phyloP scores from a whole-genome alignment of 75 land plant genomes.

The Selaginella tamariscina region DNA sequence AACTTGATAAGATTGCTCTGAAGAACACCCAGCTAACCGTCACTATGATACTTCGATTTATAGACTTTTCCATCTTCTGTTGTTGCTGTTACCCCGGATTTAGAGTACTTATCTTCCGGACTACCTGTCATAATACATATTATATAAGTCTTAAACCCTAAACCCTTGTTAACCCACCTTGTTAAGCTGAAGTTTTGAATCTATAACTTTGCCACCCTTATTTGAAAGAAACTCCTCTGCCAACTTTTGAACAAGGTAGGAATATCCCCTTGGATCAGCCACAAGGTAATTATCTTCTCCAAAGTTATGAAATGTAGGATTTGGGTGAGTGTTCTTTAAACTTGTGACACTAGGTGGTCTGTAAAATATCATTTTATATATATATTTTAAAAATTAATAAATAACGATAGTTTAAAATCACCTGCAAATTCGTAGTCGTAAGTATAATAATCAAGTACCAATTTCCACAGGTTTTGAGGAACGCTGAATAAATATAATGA shows the following conservation, averaged over 20 bases:
- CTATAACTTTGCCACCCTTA: slow-evolving; percentile 32
- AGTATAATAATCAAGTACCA: background rate
- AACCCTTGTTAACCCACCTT: slow-evolving; percentile 40
- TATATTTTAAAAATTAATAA: background rate
- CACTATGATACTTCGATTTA: slow-evolving; percentile 45
- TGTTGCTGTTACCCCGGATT: slow-evolving; percentile 30
- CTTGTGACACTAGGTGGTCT: no score
- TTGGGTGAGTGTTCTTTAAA: no score
- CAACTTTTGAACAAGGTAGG: background rate
- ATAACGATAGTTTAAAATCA: background rate
- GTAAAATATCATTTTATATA: no score
- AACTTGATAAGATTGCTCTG: slow-evolving; percentile 65
- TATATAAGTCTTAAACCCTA: no score
- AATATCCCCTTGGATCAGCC: background rate
- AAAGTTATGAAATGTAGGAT: background rate
- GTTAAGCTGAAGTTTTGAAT: slow-evolving; percentile 45
- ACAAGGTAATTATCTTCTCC: background rate
- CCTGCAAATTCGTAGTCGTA: background rate
- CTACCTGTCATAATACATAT: slow-evolving; percentile 43
- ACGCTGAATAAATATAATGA: background rate
- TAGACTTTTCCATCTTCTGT: slow-evolving; percentile 67
- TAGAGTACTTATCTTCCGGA: slow-evolving; percentile 35
- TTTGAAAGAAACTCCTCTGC: background rate
- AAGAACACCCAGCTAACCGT: slow-evolving; percentile 83
- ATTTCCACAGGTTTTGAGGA: background rate